Evolutionary conservation across 768 basidiomycete genomes (phyloP).

Genomic region (Boletus rubroflammeus): DNA sequence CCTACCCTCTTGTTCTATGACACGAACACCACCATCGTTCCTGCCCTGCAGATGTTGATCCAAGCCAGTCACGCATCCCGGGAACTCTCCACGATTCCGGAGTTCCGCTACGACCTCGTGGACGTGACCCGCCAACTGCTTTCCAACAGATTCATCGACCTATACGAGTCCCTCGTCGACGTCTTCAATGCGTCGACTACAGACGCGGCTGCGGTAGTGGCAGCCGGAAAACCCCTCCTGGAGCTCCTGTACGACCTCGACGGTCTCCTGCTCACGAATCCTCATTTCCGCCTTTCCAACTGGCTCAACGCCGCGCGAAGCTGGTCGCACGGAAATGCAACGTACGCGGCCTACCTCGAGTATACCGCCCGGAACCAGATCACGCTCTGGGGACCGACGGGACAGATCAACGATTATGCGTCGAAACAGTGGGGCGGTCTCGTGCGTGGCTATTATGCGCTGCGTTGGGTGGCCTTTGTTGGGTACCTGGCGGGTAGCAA

Average conservation of each 20-base stretch:
- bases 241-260: constrained; percentile 35
- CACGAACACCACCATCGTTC: constrained; percentile 57
- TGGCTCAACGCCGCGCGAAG: constrained; percentile 36
- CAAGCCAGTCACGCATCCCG: constrained; percentile 24
- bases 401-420: constrained; percentile 42
- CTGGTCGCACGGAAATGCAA: constrained; percentile 28
- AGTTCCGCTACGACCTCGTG: constrained; percentile 39
- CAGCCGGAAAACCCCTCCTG: constrained; percentile 28
- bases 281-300: constrained; percentile 32
- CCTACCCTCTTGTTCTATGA: constrained; percentile 37
- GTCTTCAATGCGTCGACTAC: constrained; percentile 26
- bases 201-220: constrained; percentile 18
- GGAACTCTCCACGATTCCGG: constrained; percentile 23
- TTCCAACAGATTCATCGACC: constrained; percentile 35
- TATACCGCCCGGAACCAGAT: constrained; percentile 41
- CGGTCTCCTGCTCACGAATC: constrained; percentile 30
- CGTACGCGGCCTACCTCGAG: constrained; percentile 36
- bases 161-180: constrained; percentile 30
- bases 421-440: constrained; percentile 44
- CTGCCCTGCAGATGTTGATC: constrained; percentile 70
- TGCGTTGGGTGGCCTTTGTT: constrained; percentile 36
- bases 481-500: constrained; percentile 31
- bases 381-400: constrained; percentile 41
- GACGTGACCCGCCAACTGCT: constrained; percentile 39
- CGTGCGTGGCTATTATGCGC: constrained; percentile 34